A percentile compares a stretch with the other conserved stretches of the same genome.
Conservation (phyloP, 140 eudicot genomes). For the Oenanthe javanica region DNA sequence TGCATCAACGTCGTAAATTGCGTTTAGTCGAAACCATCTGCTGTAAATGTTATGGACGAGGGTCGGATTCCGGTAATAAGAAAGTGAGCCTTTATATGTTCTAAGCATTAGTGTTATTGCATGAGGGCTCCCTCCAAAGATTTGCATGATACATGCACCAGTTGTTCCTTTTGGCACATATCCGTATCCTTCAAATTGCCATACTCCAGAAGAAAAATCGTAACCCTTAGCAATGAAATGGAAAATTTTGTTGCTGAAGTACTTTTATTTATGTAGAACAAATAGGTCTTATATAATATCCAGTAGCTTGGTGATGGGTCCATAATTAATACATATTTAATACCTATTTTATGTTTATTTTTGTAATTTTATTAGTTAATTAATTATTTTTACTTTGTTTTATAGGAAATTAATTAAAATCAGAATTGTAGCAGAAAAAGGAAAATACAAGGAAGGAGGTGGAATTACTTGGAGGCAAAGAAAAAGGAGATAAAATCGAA, state of each 20-base stretch:
- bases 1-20: slow-evolving; percentile 23
- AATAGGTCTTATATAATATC: too few relatives aligned
- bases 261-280: too few relatives aligned
- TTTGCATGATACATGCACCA: slow-evolving; percentile 31
- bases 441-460: too few relatives aligned
- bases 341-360: too few relatives aligned
- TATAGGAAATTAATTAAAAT: too few relatives aligned
- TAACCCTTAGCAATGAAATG: slow-evolving; percentile 1
- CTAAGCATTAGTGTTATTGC: slow-evolving; percentile 24
- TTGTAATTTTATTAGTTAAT: too few relatives aligned
- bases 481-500: too few relatives aligned
- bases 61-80: slow-evolving; percentile 5
- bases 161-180: slow-evolving; percentile 26
- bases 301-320: too few relatives aligned
- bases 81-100: slow-evolving; percentile 19
- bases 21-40: slow-evolving; percentile 27
- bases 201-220: slow-evolving; percentile 20
- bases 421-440: too few relatives aligned
- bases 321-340: too few relatives aligned
- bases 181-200: slow-evolving; percentile 32
- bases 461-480: too few relatives aligned
- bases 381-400: too few relatives aligned
- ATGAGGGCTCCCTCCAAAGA: slow-evolving; percentile 20
- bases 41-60: slow-evolving; percentile 12
- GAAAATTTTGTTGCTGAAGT: neutral